These are phyloP conservation scores for Cordyceps fumosorosea DNA, from an alignment of 2,329 filamentous ascomycete genomes.

Conservation along the genomic window DNA sequence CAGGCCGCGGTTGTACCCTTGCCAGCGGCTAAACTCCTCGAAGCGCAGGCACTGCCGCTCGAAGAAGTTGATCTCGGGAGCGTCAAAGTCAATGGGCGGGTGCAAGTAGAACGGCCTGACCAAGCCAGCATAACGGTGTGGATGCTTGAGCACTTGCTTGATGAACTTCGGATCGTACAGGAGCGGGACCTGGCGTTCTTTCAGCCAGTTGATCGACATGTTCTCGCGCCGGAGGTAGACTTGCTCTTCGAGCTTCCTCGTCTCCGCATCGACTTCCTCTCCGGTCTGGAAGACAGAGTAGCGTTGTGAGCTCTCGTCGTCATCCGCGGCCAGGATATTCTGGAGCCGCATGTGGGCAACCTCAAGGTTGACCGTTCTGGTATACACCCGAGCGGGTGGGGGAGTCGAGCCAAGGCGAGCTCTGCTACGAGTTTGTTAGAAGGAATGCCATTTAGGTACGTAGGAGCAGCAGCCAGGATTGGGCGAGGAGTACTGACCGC, in stretches of 20 bases:
- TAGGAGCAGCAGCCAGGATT: not conserved
- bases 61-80: not conserved
- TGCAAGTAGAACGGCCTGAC: not conserved
- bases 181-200: not conserved
- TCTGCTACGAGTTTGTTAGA: not conserved
- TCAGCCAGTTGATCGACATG: not conserved
- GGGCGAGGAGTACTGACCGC: not conserved
- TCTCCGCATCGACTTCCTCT: not conserved
- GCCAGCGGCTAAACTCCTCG: not conserved
- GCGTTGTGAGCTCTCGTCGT: not conserved
- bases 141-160: not conserved
- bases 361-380: not conserved
- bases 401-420: not conserved
- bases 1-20: not conserved
- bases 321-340: not conserved
- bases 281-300: not conserved
- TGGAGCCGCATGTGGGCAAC: not conserved
- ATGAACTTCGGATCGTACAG: not conserved
- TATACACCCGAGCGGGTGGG: not conserved
- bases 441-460: not conserved
- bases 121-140: not conserved
- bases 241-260: not conserved
- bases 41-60: slow-evolving; percentile 1
- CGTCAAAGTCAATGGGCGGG: not conserved
- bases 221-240: not conserved